Evolutionary conservation across 169 alveolate genomes (phyloP), one percentile per base, ranked within the genome.

Genomic region (Cyclospora cayetanensis): DNA sequence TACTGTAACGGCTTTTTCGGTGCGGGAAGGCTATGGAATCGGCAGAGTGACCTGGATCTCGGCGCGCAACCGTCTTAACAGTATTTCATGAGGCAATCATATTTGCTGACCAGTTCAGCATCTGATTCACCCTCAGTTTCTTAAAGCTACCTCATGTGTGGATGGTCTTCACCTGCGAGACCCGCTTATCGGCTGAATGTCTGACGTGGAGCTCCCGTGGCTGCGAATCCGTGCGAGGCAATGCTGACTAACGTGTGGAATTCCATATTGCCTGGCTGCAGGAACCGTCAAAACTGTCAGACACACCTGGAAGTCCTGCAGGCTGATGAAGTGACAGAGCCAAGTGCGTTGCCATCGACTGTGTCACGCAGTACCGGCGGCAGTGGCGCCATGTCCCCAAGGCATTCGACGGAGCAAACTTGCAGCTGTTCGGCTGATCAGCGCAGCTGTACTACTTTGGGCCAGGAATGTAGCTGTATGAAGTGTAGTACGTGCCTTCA

Each of bases 171-270:
- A 11, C n/a, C 60, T 11, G 60, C n/a, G n/a, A 11, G n/a, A 7
- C 60, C 60, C 7, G 60, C 7, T 46, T 7, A 46, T 46, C 15
- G n/a, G 15, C 60, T 46, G 15, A 46, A 46, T 46, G 15, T 46
- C 60, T 11, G 15, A 46, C n/a, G n/a, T n/a, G n/a, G n/a, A n/a
- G n/a, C n/a, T n/a, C n/a, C n/a, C n/a, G n/a, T n/a, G n/a, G n/a
- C n/a, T n/a, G n/a, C n/a, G n/a, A n/a, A n/a, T n/a, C n/a, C n/a
- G n/a, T n/a, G 15, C 7, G 60, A 7, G n/a, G 60, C 15, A 52
- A 80, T 80, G 89, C 70, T 80, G 50, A 52, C 37, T 35, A 80
- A 74, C 76, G 89, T 80, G 55, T 80, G 74, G 89, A 52, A n/a
- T n/a, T 39, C 39, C 52, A 34, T 80, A 27, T n/a, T 80, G 55